Percentiles rank a stretch among this genome's conserved stretches.
Evolutionary conservation across 2,329 filamentous ascomycete species (phyloP).

Genomic region (Amphichorda felina): DNA sequence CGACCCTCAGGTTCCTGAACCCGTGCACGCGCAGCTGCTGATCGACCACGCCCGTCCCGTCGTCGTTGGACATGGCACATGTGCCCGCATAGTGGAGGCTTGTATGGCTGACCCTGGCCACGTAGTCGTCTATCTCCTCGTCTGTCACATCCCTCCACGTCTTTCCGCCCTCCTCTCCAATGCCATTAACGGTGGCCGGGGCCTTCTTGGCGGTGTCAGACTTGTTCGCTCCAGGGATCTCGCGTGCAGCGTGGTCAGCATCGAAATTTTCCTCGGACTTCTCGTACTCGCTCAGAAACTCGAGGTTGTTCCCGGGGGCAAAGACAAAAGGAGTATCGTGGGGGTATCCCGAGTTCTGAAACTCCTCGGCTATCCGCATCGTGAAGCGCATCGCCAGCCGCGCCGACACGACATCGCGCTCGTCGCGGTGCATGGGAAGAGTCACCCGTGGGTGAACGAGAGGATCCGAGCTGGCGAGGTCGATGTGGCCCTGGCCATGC

Average conservation of each 20-base stretch:
- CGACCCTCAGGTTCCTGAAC: conserved; percentile 18
- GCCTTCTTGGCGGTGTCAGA: conserved; percentile 18
- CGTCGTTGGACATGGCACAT: not conserved
- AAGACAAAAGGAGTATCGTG: no score
- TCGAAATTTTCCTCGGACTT: conserved; percentile 25
- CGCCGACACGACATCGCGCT: no score
- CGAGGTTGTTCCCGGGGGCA: no score
- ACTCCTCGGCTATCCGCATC: no score
- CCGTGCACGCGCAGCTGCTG: conserved; percentile 19
- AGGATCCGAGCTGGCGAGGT: no score
- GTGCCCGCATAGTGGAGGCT: not conserved
- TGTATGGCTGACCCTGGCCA: not conserved
- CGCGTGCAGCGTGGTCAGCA: conserved; percentile 28
- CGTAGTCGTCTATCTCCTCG: conserved; percentile 16
- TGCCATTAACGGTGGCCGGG: not conserved
- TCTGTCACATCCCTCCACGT: conserved; percentile 5
- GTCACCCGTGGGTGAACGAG: no score
- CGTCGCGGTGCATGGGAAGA: no score
- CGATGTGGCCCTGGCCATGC: no score
- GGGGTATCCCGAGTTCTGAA: no score
- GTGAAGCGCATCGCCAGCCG: no score
- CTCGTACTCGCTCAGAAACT: no score
- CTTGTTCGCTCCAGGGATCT: conserved; percentile 16
- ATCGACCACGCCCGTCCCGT: conserved; percentile 19
- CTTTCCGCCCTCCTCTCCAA: no score